A percentile compares a stretch with the other conserved stretches of the same genome.
These are phyloP conservation scores for Colletotrichum paranaense DNA, from an alignment of 2,329 filamentous ascomycete species.

Conservation along the genomic window DNA sequence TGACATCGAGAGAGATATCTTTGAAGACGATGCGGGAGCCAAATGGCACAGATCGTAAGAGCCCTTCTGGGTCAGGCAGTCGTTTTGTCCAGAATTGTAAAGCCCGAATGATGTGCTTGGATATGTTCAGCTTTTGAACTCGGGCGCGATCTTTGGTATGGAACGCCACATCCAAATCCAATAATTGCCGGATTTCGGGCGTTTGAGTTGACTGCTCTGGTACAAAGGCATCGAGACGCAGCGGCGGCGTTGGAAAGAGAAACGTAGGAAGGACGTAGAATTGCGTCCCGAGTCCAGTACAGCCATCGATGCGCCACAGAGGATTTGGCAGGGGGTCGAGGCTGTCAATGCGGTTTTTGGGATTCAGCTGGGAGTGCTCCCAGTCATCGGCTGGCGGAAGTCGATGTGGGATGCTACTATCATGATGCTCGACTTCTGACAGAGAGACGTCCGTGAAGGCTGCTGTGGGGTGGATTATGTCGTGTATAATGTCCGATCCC, in stretches of 20 bases:
- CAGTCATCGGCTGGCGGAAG: conserved; percentile 45
- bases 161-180: conserved; percentile 64
- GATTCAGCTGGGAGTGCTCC: conserved; percentile 64
- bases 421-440: neutral
- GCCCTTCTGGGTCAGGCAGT: conserved; percentile 41
- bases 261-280: conserved; percentile 68
- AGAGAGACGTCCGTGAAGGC: conserved; percentile 49
- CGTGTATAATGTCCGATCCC: conserved; percentile 61
- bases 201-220: conserved; percentile 59
- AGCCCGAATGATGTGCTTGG: conserved; percentile 64
- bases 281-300: conserved; percentile 66
- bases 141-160: conserved; percentile 64
- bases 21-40: conserved; percentile 68
- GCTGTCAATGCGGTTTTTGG: conserved; percentile 70
- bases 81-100: conserved; percentile 62
- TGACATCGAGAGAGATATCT: conserved; percentile 59
- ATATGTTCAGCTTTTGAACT: conserved; percentile 61
- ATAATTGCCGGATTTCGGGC: conserved; percentile 53
- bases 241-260: conserved; percentile 55
- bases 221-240: conserved; percentile 69
- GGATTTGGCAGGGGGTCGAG: conserved; percentile 56
- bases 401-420: neutral
- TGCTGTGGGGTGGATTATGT: conserved; percentile 69
- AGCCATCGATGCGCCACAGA: conserved; percentile 70
- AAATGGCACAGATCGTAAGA: conserved; percentile 64